A percentile compares a stretch with the other conserved stretches of the same genome.
These are phyloP conservation scores for Pleurotus tuoliensis DNA, from an alignment of 768 basidiomycete genomes.

Conservation along the genomic window DNA sequence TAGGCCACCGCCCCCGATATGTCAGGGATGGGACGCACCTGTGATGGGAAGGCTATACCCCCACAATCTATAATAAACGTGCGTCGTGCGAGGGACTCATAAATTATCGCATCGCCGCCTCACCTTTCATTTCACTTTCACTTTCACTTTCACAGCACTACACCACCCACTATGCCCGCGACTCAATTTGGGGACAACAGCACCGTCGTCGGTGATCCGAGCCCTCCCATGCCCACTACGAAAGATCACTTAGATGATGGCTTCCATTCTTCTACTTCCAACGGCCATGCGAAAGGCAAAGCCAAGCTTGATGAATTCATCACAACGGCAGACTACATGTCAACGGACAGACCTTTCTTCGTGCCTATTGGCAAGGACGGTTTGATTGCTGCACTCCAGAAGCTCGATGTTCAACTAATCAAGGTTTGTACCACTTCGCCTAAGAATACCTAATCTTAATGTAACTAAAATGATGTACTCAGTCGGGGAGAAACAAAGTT, in stretches of 20 bases:
- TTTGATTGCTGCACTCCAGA: constrained; percentile 63
- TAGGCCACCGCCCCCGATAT: too few relatives aligned
- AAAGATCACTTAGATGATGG: not conserved
- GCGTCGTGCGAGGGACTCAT: too few relatives aligned
- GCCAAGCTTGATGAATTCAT: constrained; percentile 34
- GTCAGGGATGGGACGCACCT: too few relatives aligned
- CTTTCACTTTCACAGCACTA: too few relatives aligned
- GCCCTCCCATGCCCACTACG: constrained; percentile 1
- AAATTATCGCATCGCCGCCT: too few relatives aligned
- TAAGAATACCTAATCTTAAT: not conserved
- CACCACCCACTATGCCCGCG: constrained; percentile 19
- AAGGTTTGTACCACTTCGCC: constrained; percentile 29
- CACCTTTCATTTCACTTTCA: too few relatives aligned
- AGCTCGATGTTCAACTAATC: constrained; percentile 60
- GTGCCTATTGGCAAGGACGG: constrained; percentile 66
- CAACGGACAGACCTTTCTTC: constrained; percentile 66
- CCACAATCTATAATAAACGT: too few relatives aligned
- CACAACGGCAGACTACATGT: constrained; percentile 42
- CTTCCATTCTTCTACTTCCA: constrained; percentile 4
- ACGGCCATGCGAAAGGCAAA: constrained; percentile 9
- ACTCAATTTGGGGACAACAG: constrained; percentile 39
- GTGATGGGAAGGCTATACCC: too few relatives aligned
- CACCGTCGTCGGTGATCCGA: constrained; percentile 40
- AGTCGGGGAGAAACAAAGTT: constrained; percentile 56
- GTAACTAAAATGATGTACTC: constrained; percentile 7